phyloP scores from a whole-genome alignment of 2,329 filamentous ascomycete species.

The Pezicula radicicola region DNA sequence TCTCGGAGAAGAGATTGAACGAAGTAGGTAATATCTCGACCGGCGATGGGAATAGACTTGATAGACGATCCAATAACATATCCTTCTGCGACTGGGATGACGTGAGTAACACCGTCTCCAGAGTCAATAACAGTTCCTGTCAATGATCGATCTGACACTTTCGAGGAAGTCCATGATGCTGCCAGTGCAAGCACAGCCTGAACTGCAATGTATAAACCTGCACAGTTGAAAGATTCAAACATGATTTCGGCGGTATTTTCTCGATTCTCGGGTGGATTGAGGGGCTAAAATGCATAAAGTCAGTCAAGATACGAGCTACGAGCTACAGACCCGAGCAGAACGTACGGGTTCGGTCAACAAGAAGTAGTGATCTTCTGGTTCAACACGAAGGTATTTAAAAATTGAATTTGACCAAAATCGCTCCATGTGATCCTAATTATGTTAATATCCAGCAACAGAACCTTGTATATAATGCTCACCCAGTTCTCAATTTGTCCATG shows the following conservation, averaged over 20 bases:
- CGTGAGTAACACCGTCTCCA: conserved; percentile 97
- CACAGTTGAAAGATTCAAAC: conserved; percentile 99
- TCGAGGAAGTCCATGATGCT: conserved; percentile 97
- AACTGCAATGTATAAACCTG: conserved; percentile 96
- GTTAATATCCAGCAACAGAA: conserved; percentile 13
- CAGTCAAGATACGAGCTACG: background rate
- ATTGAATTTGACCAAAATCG: conserved; percentile 99
- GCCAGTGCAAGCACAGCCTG: conserved; percentile 95
- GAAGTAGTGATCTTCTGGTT: conserved; percentile 98
- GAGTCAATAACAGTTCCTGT: conserved; percentile 99
- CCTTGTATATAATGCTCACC: conserved; percentile 49
- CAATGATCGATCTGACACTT: conserved; percentile 91
- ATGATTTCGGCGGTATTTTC: conserved; percentile 99
- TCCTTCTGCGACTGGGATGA: conserved; percentile 96
- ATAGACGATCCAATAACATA: conserved; percentile 99
- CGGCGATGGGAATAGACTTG: conserved; percentile 97
- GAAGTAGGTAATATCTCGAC: conserved; percentile 98
- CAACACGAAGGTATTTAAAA: conserved; percentile 97
- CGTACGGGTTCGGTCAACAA: conserved; percentile 92
- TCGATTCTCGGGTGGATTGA: conserved; percentile 97
- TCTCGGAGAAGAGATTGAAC: conserved; percentile 95
- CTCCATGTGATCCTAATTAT: conserved; percentile 88
- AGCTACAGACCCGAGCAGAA: conserved; percentile 7
- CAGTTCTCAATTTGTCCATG: conserved; percentile 99
- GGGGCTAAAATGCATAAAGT: conserved; percentile 53